phyloP scores from a whole-genome alignment of 75 land plant genomes.

The Cryptomeria japonica region DNA sequence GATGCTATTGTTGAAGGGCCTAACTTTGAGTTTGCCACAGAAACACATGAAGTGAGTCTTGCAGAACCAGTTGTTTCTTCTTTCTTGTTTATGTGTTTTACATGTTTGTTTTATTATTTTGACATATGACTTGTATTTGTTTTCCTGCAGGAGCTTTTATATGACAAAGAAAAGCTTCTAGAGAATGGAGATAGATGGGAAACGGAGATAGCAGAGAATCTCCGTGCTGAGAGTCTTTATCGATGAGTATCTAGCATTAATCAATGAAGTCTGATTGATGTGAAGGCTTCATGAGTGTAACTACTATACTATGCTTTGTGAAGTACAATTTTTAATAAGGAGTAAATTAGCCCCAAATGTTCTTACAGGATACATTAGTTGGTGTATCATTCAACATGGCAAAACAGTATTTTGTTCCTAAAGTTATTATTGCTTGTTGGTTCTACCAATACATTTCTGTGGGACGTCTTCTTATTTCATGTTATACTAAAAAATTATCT shows the following conservation, averaged over 20 bases:
- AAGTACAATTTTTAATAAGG: neutral
- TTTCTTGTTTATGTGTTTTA: neutral
- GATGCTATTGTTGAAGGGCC: constrained; percentile 99
- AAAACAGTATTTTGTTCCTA: neutral
- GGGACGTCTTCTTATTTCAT: neutral
- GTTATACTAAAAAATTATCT: neutral
- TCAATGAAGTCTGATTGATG: neutral
- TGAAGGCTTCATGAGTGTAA: neutral
- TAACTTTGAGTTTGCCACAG: constrained; percentile 97
- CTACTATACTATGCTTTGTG: neutral
- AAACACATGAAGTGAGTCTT: constrained; percentile 88
- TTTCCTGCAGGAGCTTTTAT: constrained; percentile 79
- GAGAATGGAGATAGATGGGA: constrained; percentile 99
- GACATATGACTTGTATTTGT: neutral
- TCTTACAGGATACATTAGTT: neutral
- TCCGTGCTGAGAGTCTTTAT: constrained; percentile 91
- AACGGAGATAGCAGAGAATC: constrained; percentile 98
- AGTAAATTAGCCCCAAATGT: neutral
- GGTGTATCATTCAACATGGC: neutral
- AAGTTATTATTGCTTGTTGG: neutral
- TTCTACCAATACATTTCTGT: neutral
- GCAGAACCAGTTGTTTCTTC: neutral
- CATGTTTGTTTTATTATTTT: neutral
- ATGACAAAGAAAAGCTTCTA: constrained; percentile 97
- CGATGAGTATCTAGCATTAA: constrained; percentile 42